Conservation (phyloP, 441 rosid species). For the Hura crepitans region DNA sequence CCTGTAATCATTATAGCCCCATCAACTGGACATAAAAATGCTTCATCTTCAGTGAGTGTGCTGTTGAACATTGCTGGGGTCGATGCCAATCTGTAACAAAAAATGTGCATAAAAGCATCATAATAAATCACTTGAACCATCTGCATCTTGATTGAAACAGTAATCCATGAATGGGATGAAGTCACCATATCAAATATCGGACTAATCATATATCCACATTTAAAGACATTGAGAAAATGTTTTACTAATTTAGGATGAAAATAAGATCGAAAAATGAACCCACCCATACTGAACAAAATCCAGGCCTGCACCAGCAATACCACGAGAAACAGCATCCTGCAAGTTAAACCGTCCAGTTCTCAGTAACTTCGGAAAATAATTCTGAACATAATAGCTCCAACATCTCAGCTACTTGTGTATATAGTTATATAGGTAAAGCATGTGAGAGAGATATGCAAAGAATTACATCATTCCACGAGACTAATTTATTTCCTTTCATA, state of each 20-base stretch:
- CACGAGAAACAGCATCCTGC: constrained; percentile 90
- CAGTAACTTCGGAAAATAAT: constrained; percentile 14
- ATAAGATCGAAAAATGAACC: constrained; percentile 28
- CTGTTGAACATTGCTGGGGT: constrained; percentile 99
- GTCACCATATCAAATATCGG: not conserved
- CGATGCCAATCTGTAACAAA: constrained; percentile 65
- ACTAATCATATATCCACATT: constrained; percentile 8
- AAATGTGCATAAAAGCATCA: too few relatives aligned
- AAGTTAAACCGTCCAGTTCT: constrained; percentile 26
- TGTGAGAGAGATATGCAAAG: not conserved
- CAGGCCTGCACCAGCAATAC: constrained; percentile 64
- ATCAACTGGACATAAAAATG: constrained; percentile 80
- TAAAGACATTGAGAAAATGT: constrained; percentile 1
- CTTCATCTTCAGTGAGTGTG: constrained; percentile 67
- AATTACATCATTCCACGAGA: not conserved
- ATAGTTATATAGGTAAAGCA: not conserved
- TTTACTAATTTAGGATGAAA: constrained; percentile 1
- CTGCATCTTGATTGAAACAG: not conserved
- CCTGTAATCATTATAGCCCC: constrained; percentile 99
- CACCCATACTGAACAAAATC: constrained; percentile 90
- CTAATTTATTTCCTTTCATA: not conserved
- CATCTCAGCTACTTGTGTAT: not conserved
- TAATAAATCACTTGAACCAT: not conserved
- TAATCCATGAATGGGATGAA: not conserved
- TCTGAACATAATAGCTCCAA: constrained; percentile 7